A percentile compares a stretch with the other conserved stretches of the same genome.
Conservation (phyloP, 345 rosid species). For the Populus davidiana region DNA sequence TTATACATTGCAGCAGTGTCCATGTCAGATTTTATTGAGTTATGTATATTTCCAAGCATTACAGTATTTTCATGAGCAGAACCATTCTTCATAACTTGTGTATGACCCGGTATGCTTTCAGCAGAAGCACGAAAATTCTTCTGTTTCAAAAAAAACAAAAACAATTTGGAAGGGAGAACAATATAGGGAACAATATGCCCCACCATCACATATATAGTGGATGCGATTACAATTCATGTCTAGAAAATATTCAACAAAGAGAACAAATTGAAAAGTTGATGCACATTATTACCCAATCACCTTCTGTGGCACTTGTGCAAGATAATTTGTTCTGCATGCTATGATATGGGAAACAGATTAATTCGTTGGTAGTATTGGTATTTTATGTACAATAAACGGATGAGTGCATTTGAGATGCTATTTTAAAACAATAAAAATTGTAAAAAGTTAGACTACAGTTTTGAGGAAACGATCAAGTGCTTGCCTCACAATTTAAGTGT, state of each 20-base stretch:
- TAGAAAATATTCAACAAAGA: not conserved
- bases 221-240: not conserved
- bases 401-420: not conserved
- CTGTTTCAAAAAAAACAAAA: conserved; percentile 30
- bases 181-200: not conserved
- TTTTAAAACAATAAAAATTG: not conserved
- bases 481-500: not conserved
- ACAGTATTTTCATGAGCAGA: conserved; percentile 37
- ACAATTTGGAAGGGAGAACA: not conserved
- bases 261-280: not conserved
- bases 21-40: conserved; percentile 41
- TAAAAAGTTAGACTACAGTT: not conserved
- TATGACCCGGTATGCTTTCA: conserved; percentile 41
- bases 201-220: not conserved
- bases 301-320: not conserved
- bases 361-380: not conserved
- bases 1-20: conserved; percentile 35
- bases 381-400: not conserved
- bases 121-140: conserved; percentile 41
- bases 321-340: not conserved
- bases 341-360: not conserved
- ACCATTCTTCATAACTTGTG: conserved; percentile 44
- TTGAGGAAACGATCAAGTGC: not conserved
- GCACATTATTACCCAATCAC: not conserved
- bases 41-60: conserved; percentile 35